These are phyloP conservation scores for Backusella tuberculispora DNA, from an alignment of 192 early-diverging fungal genomes.

Conservation along the genomic window DNA sequence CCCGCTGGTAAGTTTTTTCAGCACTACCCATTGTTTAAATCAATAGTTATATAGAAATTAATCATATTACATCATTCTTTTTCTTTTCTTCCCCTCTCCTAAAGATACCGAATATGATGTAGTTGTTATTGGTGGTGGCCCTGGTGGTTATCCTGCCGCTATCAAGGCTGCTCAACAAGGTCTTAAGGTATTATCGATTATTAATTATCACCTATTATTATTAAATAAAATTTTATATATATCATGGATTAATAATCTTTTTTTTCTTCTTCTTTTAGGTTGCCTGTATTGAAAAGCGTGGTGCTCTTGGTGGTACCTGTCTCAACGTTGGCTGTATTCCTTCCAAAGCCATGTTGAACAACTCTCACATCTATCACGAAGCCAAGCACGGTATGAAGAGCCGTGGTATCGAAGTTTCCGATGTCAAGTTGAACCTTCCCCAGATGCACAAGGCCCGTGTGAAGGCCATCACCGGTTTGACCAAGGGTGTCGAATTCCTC, in stretches of 20 bases:
- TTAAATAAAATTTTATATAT: too few species aligned
- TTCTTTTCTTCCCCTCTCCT: not conserved
- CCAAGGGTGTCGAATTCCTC: slow-evolving; percentile 90
- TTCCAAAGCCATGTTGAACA: slow-evolving; percentile 98
- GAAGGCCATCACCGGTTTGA: slow-evolving; percentile 85
- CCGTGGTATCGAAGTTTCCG: slow-evolving; percentile 91
- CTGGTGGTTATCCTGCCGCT: slow-evolving; percentile 98
- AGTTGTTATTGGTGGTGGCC: slow-evolving; percentile 93
- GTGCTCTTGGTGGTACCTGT: slow-evolving; percentile 95
- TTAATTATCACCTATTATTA: too few species aligned
- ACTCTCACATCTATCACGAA: slow-evolving; percentile 96
- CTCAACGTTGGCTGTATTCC: slow-evolving; percentile 99
- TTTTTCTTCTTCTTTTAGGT: slow-evolving; percentile 58
- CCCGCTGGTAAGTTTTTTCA: slow-evolving; percentile 32
- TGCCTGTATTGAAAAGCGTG: slow-evolving; percentile 96
- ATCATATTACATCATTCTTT: not conserved
- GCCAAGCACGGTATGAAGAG: slow-evolving; percentile 89
- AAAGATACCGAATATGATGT: slow-evolving; percentile 69
- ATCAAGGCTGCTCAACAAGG: slow-evolving; percentile 99
- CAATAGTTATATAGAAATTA: not conserved
- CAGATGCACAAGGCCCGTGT: slow-evolving; percentile 93
- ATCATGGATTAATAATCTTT: not conserved
- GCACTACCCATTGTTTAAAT: too few species aligned
- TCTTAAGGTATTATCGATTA: slow-evolving; percentile 72
- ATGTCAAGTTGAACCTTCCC: slow-evolving; percentile 83